Percentiles rank a stretch among this genome's conserved stretches.
These are phyloP conservation scores for Vitis hybrid DNA, from an alignment of 177 flowering plant genomes.

Conservation along the genomic window DNA sequence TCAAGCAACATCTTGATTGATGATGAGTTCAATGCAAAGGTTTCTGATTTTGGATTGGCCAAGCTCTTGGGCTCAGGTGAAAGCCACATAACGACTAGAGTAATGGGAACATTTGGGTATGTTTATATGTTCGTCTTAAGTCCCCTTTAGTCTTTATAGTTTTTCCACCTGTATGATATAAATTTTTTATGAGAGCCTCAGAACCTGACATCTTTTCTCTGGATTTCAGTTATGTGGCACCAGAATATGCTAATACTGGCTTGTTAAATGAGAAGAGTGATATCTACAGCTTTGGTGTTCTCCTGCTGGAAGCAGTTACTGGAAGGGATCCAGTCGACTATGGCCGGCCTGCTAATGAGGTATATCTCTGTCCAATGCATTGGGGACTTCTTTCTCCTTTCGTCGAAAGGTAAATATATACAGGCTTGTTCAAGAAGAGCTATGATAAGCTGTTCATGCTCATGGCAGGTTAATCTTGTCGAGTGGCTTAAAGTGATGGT, in stretches of 20 bases:
- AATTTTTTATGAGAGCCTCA: not conserved
- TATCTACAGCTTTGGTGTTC: constrained; percentile 76
- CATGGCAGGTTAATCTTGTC: constrained; percentile 68
- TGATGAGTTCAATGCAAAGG: constrained; percentile 61
- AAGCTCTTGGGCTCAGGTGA: constrained; percentile 73
- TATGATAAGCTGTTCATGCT: not conserved
- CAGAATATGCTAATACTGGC: constrained; percentile 84
- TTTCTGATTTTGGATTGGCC: constrained; percentile 78
- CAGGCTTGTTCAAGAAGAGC: not conserved
- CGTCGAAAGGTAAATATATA: not conserved
- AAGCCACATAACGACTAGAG: constrained; percentile 81
- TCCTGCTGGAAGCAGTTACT: constrained; percentile 65
- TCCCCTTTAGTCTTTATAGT: not conserved
- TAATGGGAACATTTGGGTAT: constrained; percentile 93
- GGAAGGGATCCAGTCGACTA: constrained; percentile 82
- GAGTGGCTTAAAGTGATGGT: constrained; percentile 88
- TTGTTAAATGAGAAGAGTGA: constrained; percentile 80
- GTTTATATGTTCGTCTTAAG: not conserved
- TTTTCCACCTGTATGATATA: not conserved
- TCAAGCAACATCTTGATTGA: constrained; percentile 77
- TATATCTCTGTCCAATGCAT: constrained; percentile 12
- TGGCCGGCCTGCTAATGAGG: constrained; percentile 69
- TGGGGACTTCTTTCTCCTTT: not conserved
- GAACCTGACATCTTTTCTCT: constrained; percentile 1
- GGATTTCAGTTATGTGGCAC: constrained; percentile 73